Evolutionary conservation across 441 rosid genomes (phyloP), one percentile per base, ranked within the genome.

Genomic region (Omphalea diandra): DNA sequence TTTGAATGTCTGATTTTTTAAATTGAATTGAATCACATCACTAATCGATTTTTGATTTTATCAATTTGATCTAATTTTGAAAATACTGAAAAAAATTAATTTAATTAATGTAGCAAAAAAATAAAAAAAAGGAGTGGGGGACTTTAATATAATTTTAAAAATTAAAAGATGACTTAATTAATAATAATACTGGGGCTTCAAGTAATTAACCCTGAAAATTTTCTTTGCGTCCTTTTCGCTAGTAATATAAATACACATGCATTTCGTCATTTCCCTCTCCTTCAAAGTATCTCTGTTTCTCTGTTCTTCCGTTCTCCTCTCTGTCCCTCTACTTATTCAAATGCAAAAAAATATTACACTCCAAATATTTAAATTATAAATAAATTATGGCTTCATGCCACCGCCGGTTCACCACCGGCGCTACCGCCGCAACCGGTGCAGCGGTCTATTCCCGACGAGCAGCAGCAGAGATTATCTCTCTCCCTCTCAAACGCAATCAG

Each of bases 351-450:
- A 33, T 7, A 57, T 9, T 32, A n/a, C n/a, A n/a, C n/a, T n/a
- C n/a, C n/a, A n/a, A 57, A 29, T 8, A 14, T 26, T 32, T 3
- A 17, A 10, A 40, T 15, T 8, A n/a, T n/a, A n/a, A n/a, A n/a
- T n/a, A n/a, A n/a, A 62, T 0, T 73, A 89, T 90, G 98, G 73
- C 87, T 44, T 84, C 87, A 38, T 80, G 76, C 73, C 75, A 76
- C 82, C 71, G 81, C 75, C 85, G 85, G 74, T 71, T 85, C 68
- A 59, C 77, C 72, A 73, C 75, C 82, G 82, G 75, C 36, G 52
- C 56, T 15, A 57, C 75, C 58, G 31, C 69, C 7, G 53, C 77
- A 29, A 33, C 46, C 57, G 55, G 73, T 43, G 62, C 74, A 35
- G 62, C 74, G 38, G 36, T 66, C 50, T 73, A 73, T 49, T 62